These are phyloP conservation scores for Rubroshorea leprosula DNA, from an alignment of 345 rosid species.

Conservation along the genomic window DNA sequence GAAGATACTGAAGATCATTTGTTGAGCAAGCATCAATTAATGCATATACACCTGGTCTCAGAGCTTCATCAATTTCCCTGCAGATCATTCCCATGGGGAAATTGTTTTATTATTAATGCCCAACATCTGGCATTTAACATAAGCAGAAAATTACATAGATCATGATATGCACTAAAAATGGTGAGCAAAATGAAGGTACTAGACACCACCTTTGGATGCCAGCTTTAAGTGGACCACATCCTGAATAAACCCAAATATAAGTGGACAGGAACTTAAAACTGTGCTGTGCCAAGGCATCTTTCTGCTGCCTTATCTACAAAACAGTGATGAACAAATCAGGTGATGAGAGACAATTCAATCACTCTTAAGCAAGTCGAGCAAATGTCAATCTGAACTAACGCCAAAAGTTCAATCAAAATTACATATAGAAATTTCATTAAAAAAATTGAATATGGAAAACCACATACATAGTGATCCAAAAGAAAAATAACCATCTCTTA, in stretches of 20 bases:
- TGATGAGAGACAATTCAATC: constrained; percentile 6
- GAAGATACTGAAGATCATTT: constrained; percentile 79
- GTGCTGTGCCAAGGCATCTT: constrained; percentile 59
- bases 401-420: constrained; percentile 4
- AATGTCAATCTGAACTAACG: neutral
- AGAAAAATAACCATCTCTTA: neutral
- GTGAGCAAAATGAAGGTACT: neutral
- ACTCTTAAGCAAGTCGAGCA: neutral
- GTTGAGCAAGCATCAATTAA: constrained; percentile 76
- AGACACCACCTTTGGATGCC: constrained; percentile 67
- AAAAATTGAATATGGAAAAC: neutral
- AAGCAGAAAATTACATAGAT: constrained; percentile 5
- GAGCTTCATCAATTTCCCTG: constrained; percentile 91
- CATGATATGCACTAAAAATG: neutral
- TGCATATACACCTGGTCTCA: constrained; percentile 86
- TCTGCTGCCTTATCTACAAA: constrained; percentile 81
- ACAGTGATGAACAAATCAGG: constrained; percentile 11
- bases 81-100: constrained; percentile 15
- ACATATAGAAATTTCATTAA: too few species aligned
- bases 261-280: constrained; percentile 69
- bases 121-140: neutral
- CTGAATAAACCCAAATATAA: constrained; percentile 74
- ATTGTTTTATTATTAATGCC: neutral
- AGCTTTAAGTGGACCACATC: constrained; percentile 60
- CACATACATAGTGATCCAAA: neutral